Conservation (phyloP, 495 filamentous ascomycete species). For the Pyrenula massariospora region DNA sequence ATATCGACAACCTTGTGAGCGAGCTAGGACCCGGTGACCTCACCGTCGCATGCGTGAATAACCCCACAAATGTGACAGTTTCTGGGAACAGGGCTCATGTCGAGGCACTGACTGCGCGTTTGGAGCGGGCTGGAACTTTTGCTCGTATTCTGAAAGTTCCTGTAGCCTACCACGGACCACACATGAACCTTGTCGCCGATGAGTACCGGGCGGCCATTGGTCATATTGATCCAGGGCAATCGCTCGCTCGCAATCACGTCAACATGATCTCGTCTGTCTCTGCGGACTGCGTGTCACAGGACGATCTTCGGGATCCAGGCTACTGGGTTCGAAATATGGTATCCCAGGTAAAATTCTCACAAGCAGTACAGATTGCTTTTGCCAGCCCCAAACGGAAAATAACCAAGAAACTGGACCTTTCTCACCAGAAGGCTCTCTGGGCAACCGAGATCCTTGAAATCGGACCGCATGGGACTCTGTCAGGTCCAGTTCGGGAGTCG, state of each 20-base stretch:
- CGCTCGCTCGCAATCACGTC: background rate
- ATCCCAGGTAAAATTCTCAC: slow-evolving; percentile 29
- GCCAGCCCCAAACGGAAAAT: background rate
- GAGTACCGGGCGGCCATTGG: slow-evolving; percentile 19
- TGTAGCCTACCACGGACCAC: slow-evolving; percentile 39
- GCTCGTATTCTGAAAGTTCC: slow-evolving; percentile 35
- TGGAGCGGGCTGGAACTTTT: slow-evolving; percentile 29
- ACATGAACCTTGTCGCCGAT: slow-evolving; percentile 26
- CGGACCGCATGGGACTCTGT: slow-evolving; percentile 34
- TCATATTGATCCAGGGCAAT: slow-evolving; percentile 9
- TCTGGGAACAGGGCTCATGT: slow-evolving; percentile 30
- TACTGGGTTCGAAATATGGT: slow-evolving; percentile 43
- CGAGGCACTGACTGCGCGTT: slow-evolving; percentile 23
- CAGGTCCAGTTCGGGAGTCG: slow-evolving; percentile 29
- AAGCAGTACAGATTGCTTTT: slow-evolving; percentile 25
- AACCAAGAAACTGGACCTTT: background rate
- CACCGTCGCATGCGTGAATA: slow-evolving; percentile 35
- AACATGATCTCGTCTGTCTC: slow-evolving; percentile 15
- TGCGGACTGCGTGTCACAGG: slow-evolving; percentile 1
- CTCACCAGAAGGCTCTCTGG: slow-evolving; percentile 4
- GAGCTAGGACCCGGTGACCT: slow-evolving; percentile 14
- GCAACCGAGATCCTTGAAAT: slow-evolving; percentile 26
- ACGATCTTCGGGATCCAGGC: slow-evolving; percentile 7
- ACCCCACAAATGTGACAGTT: slow-evolving; percentile 37
- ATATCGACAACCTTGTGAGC: slow-evolving; percentile 10